phyloP scores from a whole-genome alignment of 192 early-diverging fungal genomes.

The Oehlia diaphana region DNA sequence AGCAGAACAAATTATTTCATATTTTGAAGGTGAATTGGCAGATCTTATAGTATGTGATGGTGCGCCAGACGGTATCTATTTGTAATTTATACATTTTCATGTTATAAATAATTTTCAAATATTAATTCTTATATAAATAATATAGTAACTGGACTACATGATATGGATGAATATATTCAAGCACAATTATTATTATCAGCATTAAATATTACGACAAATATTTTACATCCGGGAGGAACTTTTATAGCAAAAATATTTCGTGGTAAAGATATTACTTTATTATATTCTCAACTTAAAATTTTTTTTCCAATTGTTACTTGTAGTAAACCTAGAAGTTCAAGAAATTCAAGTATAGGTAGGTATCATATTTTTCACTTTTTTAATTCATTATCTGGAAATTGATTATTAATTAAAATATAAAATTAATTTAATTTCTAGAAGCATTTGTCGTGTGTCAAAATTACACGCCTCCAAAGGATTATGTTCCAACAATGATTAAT shows the following conservation, averaged over 20 bases:
- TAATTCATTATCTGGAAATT: background rate
- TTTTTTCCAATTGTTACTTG: constrained; percentile 93
- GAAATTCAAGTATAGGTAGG: constrained; percentile 84
- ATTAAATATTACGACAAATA: constrained; percentile 95
- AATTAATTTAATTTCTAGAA: constrained; percentile 49
- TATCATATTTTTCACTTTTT: constrained; percentile 16
- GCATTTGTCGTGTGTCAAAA: constrained; percentile 92
- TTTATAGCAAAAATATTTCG: constrained; percentile 99
- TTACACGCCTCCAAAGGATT: constrained; percentile 82
- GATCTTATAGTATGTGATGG: constrained; percentile 97
- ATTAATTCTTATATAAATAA: background rate
- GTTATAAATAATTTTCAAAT: background rate
- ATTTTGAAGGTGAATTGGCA: constrained; percentile 85
- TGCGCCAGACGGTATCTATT: constrained; percentile 79
- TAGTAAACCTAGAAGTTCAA: constrained; percentile 90
- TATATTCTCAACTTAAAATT: constrained; percentile 87
- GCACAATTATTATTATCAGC: constrained; percentile 94
- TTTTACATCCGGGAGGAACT: constrained; percentile 84
- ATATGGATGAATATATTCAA: constrained; percentile 99
- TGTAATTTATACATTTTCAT: background rate
- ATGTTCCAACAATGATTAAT: constrained; percentile 87
- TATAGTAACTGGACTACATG: constrained; percentile 91
- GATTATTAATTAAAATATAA: background rate
- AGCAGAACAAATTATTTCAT: constrained; percentile 85
- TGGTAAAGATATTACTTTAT: constrained; percentile 89